Conservation (phyloP, 768 basidiomycete genomes). For the Myochromella boudieri region DNA sequence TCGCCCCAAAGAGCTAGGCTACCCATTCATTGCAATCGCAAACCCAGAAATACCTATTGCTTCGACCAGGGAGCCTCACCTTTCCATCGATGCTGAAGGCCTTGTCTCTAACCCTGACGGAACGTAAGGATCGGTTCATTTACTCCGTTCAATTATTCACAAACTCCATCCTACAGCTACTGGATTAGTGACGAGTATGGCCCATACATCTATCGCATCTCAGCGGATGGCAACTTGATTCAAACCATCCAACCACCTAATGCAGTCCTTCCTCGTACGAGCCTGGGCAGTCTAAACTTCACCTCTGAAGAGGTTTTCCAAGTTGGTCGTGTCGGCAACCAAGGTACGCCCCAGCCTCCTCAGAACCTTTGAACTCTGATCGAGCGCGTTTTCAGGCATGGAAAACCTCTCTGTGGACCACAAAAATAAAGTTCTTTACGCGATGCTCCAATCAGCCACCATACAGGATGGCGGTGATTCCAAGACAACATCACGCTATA, state of each 20-base stretch:
- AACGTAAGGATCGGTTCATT: slow-evolving; percentile 30
- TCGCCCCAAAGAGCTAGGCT: slow-evolving; percentile 35
- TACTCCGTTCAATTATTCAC: background rate
- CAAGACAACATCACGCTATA: slow-evolving; percentile 47
- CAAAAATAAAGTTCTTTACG: slow-evolving; percentile 51
- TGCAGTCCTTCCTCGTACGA: slow-evolving; percentile 51
- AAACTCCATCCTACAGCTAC: slow-evolving; percentile 32
- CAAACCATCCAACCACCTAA: slow-evolving; percentile 58
- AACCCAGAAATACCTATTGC: slow-evolving; percentile 50
- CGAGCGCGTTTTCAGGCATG: slow-evolving; percentile 39
- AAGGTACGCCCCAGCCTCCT: slow-evolving; percentile 42
- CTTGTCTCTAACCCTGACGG: slow-evolving; percentile 58
- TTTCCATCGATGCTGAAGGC: slow-evolving; percentile 60
- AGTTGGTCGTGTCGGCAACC: slow-evolving; percentile 56
- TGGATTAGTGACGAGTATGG: slow-evolving; percentile 75
- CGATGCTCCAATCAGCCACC: slow-evolving; percentile 60
- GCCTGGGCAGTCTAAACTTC: slow-evolving; percentile 49
- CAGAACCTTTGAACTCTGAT: too few relatives aligned
- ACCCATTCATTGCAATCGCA: slow-evolving; percentile 26
- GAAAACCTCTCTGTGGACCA: slow-evolving; percentile 57
- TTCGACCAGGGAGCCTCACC: slow-evolving; percentile 37
- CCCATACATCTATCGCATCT: slow-evolving; percentile 60
- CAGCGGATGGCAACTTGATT: slow-evolving; percentile 44
- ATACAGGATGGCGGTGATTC: slow-evolving; percentile 59
- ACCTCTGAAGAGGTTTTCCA: slow-evolving; percentile 45